Evolutionary conservation across 2,329 filamentous ascomycete species (phyloP), one percentile per base, ranked within the genome.

Genomic region (Didymellaceae sp.): DNA sequence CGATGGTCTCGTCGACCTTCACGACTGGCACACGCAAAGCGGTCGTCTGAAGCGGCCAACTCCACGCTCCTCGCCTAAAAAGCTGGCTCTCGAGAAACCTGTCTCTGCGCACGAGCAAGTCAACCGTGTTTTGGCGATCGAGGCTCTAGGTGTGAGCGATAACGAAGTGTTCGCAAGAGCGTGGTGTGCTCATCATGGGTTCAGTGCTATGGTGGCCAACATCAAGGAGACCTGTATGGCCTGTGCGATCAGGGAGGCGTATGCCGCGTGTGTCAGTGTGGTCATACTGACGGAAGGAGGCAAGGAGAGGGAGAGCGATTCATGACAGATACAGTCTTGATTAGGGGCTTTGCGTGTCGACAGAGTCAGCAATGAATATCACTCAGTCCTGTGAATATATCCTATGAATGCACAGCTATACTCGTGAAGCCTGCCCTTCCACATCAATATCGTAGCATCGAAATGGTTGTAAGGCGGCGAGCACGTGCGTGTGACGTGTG

Each of bases 151-250:
- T 1, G 86, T 88, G 17, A 78, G 78, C 39, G 88, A 91, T 70
- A 90, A 91, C 59, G 88, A 91, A 71, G 88, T 90, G 4, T 80
- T 91, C 61, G 88, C 86, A 1, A 77, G 88, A 55, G 87, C 88
- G 6, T 91, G 88, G 88, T 91, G 88, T 68, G 82, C 86, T 46
- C 86, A 90, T 62, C 89, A 87, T 82, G 88, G 88, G 2, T 73
- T 90, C 61, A 86, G 82, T 64, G 88, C 88, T 1, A 75, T 91
- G 14, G 82, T 90, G 50, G 87, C 87, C 7, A 86, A 90, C 69
- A 70, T 89, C 43, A 77, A 81, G 51, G 83, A 80, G 74, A 90
- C 88, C 13, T 91, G 86, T 72, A 84, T 89, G 80, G 82, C 86
- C 13, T 91, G 88, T 69, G 86, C 87, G 8, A 85, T 91, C 51